phyloP scores from a whole-genome alignment of 768 basidiomycete genomes.

The Rhizopogon vulgaris region DNA sequence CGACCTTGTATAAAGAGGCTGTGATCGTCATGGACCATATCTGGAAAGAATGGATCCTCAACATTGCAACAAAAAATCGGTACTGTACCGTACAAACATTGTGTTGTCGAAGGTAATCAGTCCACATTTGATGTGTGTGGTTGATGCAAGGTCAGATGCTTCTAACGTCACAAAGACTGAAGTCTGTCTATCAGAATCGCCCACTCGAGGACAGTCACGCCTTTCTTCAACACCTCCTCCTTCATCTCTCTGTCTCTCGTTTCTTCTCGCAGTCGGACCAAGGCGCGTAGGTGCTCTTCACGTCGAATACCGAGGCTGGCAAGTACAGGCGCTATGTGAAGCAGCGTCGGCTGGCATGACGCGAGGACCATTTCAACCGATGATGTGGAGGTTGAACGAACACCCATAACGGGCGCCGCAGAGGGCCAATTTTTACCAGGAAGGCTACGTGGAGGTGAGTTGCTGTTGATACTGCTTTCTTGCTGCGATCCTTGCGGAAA shows the following conservation, averaged over 20 bases:
- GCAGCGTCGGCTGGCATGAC: slow-evolving; percentile 59
- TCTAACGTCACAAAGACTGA: slow-evolving; percentile 27
- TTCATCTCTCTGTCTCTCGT: slow-evolving; percentile 65
- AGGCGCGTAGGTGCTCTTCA: slow-evolving; percentile 57
- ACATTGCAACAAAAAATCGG: no score
- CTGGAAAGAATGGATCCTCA: no score
- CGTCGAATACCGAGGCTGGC: slow-evolving; percentile 51
- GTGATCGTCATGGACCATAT: no score
- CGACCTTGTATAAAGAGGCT: no score
- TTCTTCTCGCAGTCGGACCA: slow-evolving; percentile 55
- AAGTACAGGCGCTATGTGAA: slow-evolving; percentile 56
- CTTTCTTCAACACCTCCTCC: slow-evolving; percentile 61
- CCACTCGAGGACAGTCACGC: slow-evolving; percentile 73
- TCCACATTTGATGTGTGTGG: no score
- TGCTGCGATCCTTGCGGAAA: slow-evolving; percentile 7
- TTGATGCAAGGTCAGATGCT: no score
- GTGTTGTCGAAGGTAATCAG: no score
- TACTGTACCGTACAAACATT: no score
- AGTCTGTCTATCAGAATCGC: slow-evolving; percentile 68
- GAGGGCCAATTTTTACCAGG: slow-evolving; percentile 11
- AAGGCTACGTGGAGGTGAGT: slow-evolving; percentile 15
- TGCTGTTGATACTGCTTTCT: slow-evolving; percentile 12
- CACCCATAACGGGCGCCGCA: slow-evolving; percentile 6
- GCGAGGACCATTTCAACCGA: slow-evolving; percentile 48
- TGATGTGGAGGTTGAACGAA: slow-evolving; percentile 31